Base-by-base conservation (phyloP, 2,329 filamentous ascomycete species). In the Trichoderma sp. region DNA sequence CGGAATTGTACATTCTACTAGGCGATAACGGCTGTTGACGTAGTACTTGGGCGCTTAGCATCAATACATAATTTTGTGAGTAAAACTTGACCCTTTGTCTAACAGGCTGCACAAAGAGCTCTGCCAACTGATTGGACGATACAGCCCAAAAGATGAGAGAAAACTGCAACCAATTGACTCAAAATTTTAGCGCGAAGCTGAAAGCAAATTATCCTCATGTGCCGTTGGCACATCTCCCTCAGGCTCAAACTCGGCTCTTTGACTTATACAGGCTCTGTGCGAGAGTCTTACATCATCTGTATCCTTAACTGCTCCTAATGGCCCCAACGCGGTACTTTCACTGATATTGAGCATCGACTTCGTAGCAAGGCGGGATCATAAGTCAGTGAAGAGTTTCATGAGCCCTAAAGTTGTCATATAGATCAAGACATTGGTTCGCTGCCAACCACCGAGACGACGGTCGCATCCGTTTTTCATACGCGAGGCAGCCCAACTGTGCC, bases 401-500 rank as follows among this genome's bases (percentile, higher is more conserved):
- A 56, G 5, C 3, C 41, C 18, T 1, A 0, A 24, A 12, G 11
- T 12, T 7, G 14, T 56, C 2, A 11, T 12, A 24, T 24, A 12
- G n/a, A 7, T 24, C 50, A 1, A 56, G 11, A 14, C 3, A 0
- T 24, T 24, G n/a, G 21, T 24, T 4, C 5, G 11, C 50, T 56
- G 11, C 11, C 18, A n/a, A 9, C 7, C 7, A n/a, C 41, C 6
- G 16, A 45, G 41, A 45, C 7, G 41, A n/a, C 41, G 0, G 16
- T 9, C 18, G 16, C 16, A n/a, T 9, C 1, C 7, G 3, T 9
- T 45, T 45, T 9, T 56, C 50, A 56, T 14, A 56, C 11, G n/a
- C 11, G 1, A 56, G 1, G 11, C 21, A 14, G 5, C 1, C 41
- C 0, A 7, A 45, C 7, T 45, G 16, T n/a, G 1, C 1, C 18